Percentiles rank a stretch among this genome's conserved stretches.
Evolutionary conservation across 179 eudicot genomes (phyloP).

Genomic region (Nepenthes alata): DNA sequence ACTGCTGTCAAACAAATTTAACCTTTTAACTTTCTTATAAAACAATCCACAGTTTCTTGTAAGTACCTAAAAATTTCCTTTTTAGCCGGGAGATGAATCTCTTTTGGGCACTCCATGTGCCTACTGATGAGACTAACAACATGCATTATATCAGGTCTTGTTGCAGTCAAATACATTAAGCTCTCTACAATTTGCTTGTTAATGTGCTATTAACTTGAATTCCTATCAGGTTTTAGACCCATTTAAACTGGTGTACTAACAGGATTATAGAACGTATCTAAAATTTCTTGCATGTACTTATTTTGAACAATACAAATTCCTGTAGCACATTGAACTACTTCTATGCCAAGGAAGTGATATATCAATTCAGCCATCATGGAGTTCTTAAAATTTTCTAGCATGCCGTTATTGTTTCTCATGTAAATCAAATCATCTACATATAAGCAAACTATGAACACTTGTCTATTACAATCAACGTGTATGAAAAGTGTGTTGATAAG

Average conservation of each 20-base stretch:
- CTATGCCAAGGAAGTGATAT: too few relatives aligned
- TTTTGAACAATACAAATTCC: too few relatives aligned
- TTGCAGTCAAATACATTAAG: too few relatives aligned
- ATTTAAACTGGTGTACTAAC: neutral
- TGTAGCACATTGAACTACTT: too few relatives aligned
- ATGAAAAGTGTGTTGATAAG: conserved; percentile 5
- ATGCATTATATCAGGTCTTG: too few relatives aligned
- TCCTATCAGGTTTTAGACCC: neutral
- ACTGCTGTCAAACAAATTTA: conserved; percentile 19
- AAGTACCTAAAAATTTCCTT: neutral
- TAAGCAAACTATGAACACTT: conserved; percentile 3
- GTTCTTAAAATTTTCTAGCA: neutral
- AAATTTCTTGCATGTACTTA: neutral
- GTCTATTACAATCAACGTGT: neutral
- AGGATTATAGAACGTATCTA: neutral
- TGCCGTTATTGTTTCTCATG: neutral
- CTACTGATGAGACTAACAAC: too few relatives aligned
- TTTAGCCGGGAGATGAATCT: neutral
- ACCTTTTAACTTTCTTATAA: neutral
- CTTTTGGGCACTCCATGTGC: neutral
- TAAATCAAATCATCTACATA: conserved; percentile 1
- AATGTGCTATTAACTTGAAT: neutral
- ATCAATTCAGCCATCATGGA: conserved; percentile 1
- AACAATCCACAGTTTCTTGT: neutral
- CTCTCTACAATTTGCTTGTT: neutral